phyloP scores from a whole-genome alignment of 768 basidiomycete species.

The Kwoniella botswanensis region DNA sequence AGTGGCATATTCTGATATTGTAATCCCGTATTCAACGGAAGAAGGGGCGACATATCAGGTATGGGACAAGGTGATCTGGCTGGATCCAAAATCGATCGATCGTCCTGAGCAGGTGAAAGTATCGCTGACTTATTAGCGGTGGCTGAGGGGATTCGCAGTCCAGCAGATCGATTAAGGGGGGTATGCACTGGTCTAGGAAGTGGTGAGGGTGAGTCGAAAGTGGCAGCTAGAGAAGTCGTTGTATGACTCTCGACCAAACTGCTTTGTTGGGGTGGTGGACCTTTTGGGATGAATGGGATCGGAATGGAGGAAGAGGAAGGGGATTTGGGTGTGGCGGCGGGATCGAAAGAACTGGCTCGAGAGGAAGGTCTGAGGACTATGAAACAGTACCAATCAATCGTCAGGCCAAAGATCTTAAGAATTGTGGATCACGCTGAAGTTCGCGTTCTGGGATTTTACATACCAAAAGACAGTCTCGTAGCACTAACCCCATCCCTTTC shows the following conservation, averaged over 20 bases:
- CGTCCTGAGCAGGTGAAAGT: slow-evolving; percentile 35
- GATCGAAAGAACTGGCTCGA: slow-evolving; percentile 11
- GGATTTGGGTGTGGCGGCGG: slow-evolving; percentile 22
- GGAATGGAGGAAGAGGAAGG: slow-evolving; percentile 4
- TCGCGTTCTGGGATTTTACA: background rate
- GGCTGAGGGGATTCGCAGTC: slow-evolving; percentile 4
- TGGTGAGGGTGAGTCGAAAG: slow-evolving; percentile 21
- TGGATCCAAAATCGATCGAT: slow-evolving; percentile 34
- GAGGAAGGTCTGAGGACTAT: slow-evolving; percentile 19
- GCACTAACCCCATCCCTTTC: background rate
- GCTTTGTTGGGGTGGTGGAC: background rate
- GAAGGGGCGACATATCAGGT: slow-evolving; percentile 9
- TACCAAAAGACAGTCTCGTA: background rate
- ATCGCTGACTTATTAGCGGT: background rate
- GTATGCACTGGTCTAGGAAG: slow-evolving; percentile 13
- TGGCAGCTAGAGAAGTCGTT: slow-evolving; percentile 10
- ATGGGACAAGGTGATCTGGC: slow-evolving; percentile 25
- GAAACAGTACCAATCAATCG: background rate
- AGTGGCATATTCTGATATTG: slow-evolving; percentile 11
- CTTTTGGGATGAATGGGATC: slow-evolving; percentile 10
- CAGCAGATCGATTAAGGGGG: background rate
- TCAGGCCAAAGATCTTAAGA: background rate
- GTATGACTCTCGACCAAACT: slow-evolving; percentile 1
- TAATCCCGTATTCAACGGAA: background rate
- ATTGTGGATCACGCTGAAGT: background rate